Evolutionary conservation across 768 basidiomycete species (phyloP).

Genomic region (Boletales sp.): DNA sequence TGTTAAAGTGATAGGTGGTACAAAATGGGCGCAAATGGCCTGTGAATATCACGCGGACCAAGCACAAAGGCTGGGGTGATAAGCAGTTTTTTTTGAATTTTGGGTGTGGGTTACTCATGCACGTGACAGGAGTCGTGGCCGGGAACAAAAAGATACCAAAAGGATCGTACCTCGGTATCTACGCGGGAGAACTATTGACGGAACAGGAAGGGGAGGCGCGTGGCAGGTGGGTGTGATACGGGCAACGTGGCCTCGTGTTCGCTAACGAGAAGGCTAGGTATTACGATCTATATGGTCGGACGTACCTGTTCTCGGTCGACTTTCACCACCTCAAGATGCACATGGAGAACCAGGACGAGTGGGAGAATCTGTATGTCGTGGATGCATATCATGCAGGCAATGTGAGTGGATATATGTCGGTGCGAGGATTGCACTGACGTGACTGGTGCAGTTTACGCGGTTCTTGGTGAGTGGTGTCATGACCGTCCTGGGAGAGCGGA

Average conservation of each 20-base stretch:
- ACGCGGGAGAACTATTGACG: slow-evolving; percentile 78
- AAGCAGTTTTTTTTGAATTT: slow-evolving; percentile 10
- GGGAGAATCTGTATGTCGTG: slow-evolving; percentile 49
- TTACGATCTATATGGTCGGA: slow-evolving; percentile 73
- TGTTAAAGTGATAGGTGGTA: slow-evolving; percentile 54
- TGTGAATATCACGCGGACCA: slow-evolving; percentile 67
- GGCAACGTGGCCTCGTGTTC: not conserved
- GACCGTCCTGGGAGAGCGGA: not conserved
- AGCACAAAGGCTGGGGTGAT: slow-evolving; percentile 81
- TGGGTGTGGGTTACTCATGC: not conserved
- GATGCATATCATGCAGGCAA: slow-evolving; percentile 90
- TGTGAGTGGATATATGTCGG: slow-evolving; percentile 41
- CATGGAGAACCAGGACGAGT: slow-evolving; percentile 22
- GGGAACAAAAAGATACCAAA: slow-evolving; percentile 57
- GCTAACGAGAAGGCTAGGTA: slow-evolving; percentile 37
- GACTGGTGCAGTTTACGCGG: slow-evolving; percentile 74
- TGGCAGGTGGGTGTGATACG: slow-evolving; percentile 50
- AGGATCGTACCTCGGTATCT: slow-evolving; percentile 78
- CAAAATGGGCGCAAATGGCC: slow-evolving; percentile 69
- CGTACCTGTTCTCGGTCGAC: slow-evolving; percentile 82
- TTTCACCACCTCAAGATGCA: slow-evolving; percentile 57
- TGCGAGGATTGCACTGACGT: slow-evolving; percentile 1
- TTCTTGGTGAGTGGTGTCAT: slow-evolving; percentile 57
- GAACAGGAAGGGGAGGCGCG: slow-evolving; percentile 64
- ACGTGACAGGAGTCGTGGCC: slow-evolving; percentile 62